phyloP scores from a whole-genome alignment of 2,329 filamentous ascomycete genomes.

The Xylaria sp. region DNA sequence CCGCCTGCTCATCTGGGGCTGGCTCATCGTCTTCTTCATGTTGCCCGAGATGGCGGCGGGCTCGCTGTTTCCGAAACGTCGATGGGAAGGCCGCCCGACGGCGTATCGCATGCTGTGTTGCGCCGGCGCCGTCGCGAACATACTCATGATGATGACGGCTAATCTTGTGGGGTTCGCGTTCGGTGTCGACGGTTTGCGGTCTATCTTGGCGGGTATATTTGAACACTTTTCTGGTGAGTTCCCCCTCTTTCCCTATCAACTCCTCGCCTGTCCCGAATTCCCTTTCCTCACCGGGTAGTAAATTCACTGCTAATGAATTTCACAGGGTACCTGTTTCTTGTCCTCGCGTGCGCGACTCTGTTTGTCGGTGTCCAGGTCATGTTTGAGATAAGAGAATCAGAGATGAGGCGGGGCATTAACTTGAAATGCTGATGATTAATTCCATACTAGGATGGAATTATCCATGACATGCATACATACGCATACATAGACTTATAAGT shows the following conservation, averaged over 20 bases:
- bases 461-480: neutral
- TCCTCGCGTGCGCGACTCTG: constrained; percentile 75
- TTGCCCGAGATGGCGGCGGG: constrained; percentile 83
- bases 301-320: neutral
- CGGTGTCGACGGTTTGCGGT: constrained; percentile 86
- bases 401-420: constrained; percentile 82
- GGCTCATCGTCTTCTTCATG: constrained; percentile 95
- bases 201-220: constrained; percentile 79
- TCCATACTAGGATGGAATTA: neutral
- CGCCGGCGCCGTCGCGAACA: constrained; percentile 81
- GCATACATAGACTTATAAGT: neutral
- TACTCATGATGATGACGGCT: constrained; percentile 94
- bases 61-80: constrained; percentile 76
- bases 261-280: neutral
- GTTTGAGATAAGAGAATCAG: constrained; percentile 92
- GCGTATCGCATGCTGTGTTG: constrained; percentile 84
- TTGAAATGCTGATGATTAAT: constrained; percentile 74
- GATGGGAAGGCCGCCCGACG: constrained; percentile 76
- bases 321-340: constrained; percentile 76
- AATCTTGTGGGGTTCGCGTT: constrained; percentile 96
- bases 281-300: neutral
- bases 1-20: constrained; percentile 92
- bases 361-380: constrained; percentile 93
- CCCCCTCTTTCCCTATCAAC: neutral
- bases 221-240: constrained; percentile 74